Evolutionary conservation across 1,284 basidiomycete genomes (phyloP).

Genomic region (Porodaedalea pini): DNA sequence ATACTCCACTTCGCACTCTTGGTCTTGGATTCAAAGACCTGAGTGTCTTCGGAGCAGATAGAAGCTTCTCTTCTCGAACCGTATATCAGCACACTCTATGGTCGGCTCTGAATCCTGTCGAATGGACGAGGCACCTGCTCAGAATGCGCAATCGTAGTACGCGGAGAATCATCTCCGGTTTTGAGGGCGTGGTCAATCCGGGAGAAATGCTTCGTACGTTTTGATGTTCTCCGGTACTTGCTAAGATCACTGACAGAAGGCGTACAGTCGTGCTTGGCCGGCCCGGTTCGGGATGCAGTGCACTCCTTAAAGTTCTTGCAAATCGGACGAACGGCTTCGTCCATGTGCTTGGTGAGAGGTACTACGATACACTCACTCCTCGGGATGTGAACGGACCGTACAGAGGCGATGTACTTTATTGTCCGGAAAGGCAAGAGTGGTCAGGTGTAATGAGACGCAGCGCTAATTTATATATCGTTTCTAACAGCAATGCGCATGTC

Average conservation of each 20-base stretch:
- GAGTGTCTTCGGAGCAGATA: conserved; percentile 24
- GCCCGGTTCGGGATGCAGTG: conserved; percentile 39
- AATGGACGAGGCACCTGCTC: conserved; percentile 17
- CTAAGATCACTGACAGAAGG: background rate
- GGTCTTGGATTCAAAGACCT: conserved; percentile 25
- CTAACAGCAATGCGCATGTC: conserved; percentile 33
- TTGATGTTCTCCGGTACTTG: background rate
- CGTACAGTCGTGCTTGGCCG: conserved; percentile 36
- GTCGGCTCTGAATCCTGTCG: conserved; percentile 24
- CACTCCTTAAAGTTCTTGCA: conserved; percentile 40
- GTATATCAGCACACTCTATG: conserved; percentile 23
- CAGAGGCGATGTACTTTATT: conserved; percentile 25
- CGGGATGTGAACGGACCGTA: conserved; percentile 23
- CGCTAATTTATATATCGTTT: background rate
- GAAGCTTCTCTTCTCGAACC: conserved; percentile 17
- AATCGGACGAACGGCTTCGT: conserved; percentile 37
- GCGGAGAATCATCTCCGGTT: conserved; percentile 29
- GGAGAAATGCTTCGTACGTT: conserved; percentile 39
- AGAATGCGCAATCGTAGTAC: conserved; percentile 24
- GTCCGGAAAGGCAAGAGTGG: conserved; percentile 21
- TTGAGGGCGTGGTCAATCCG: conserved; percentile 32
- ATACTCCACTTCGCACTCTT: conserved; percentile 4
- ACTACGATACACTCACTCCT: conserved; percentile 34
- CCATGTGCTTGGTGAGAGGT: conserved; percentile 32
- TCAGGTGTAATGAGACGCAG: background rate